A percentile compares a stretch with the other conserved stretches of the same genome.
Conservation (phyloP, 306 rosid genomes). For the Echinosophora koreensis region DNA sequence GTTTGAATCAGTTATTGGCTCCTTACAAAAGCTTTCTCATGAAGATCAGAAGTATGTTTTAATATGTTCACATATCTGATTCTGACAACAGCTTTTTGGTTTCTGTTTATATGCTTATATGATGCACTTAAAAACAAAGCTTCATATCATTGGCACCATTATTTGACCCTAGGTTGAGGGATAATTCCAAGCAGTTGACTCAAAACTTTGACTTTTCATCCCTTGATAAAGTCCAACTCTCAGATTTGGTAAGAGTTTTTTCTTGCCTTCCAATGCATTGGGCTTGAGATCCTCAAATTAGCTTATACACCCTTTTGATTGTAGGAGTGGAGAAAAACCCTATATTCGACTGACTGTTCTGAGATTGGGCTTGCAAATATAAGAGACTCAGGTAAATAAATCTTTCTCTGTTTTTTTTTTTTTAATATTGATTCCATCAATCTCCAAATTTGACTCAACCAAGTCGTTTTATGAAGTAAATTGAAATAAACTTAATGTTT, state of each 20-base stretch:
- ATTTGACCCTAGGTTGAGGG: conserved; percentile 62
- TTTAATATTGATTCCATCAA: conserved; percentile 9
- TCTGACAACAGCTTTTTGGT: conserved; percentile 31
- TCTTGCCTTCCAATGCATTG: conserved; percentile 43
- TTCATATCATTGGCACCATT: conserved; percentile 40
- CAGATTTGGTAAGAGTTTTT: conserved; percentile 79
- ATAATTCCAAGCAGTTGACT: conserved; percentile 59
- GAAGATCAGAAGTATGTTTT: conserved; percentile 79
- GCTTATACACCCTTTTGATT: conserved; percentile 30
- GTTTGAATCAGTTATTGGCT: conserved; percentile 90
- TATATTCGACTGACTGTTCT: conserved; percentile 85
- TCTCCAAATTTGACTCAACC: conserved; percentile 29
- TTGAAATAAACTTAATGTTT: conserved; percentile 20
- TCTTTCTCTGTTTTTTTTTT: conserved; percentile 25
- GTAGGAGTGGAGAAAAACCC: conserved; percentile 83
- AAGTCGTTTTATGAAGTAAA: conserved; percentile 30
- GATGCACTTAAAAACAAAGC: conserved; percentile 14
- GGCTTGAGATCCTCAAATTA: conserved; percentile 39
- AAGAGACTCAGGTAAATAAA: conserved; percentile 75
- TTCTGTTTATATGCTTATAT: conserved; percentile 40
- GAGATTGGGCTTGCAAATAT: conserved; percentile 80
- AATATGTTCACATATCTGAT: conserved; percentile 40
- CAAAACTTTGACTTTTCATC: conserved; percentile 65
- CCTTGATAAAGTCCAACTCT: conserved; percentile 66
- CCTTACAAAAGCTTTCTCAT: conserved; percentile 72